These are phyloP conservation scores for Cladosporium sphaerospermum DNA, from an alignment of 2,329 filamentous ascomycete species.

Conservation along the genomic window DNA sequence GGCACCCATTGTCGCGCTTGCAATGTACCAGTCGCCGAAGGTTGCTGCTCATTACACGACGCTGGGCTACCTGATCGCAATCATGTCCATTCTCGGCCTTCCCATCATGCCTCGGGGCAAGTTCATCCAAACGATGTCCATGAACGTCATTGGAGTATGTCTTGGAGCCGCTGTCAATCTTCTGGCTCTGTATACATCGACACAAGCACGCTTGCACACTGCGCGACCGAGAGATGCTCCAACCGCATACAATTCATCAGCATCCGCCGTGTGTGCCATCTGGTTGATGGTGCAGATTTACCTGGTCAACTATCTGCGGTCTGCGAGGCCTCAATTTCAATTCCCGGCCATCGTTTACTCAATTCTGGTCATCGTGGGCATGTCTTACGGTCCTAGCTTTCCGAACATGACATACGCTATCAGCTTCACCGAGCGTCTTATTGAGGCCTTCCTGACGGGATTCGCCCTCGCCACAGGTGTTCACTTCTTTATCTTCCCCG, in stretches of 20 bases:
- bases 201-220: conserved; percentile 59
- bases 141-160: conserved; percentile 52
- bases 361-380: conserved; percentile 60
- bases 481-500: conserved; percentile 59
- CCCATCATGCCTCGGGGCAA: conserved; percentile 64
- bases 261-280: conserved; percentile 60
- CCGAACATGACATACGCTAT: conserved; percentile 49
- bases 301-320: conserved; percentile 58
- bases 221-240: conserved; percentile 25
- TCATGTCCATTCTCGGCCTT: conserved; percentile 59
- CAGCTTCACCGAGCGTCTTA: conserved; percentile 48
- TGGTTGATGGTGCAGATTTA: conserved; percentile 70
- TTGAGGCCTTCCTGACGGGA: conserved; percentile 59
- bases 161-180: conserved; percentile 52
- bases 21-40: conserved; percentile 38
- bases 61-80: conserved; percentile 57
- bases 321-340: conserved; percentile 60
- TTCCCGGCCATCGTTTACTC: conserved; percentile 64
- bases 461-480: conserved; percentile 58
- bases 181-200: conserved; percentile 57
- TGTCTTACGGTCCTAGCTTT: conserved; percentile 57
- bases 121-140: conserved; percentile 59
- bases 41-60: conserved; percentile 50
- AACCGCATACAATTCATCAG: conserved; percentile 63
- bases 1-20: conserved; percentile 30